Evolutionary conservation across 257 asterid genomes (phyloP).

Genomic region (Gynochthodes officinalis): DNA sequence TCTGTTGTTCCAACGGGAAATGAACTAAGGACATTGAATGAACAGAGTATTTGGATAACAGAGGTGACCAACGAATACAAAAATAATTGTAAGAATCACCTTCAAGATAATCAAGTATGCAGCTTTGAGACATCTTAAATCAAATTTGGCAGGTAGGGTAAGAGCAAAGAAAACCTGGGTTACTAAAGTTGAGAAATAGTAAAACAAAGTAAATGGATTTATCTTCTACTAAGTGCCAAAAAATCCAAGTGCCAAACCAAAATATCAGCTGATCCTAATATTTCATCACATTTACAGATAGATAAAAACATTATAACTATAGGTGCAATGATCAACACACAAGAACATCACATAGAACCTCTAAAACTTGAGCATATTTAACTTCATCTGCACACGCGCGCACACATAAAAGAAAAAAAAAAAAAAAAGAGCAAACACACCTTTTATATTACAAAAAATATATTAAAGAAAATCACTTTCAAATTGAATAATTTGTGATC

Average conservation of each 20-base stretch:
- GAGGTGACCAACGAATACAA: neutral
- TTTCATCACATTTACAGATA: neutral
- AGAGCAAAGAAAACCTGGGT: neutral
- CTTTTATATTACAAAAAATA: neutral
- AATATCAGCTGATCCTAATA: neutral
- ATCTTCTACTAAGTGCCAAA: neutral
- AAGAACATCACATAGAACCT: neutral
- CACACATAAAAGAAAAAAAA: too few relatives aligned
- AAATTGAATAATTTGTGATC: neutral
- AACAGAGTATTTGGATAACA: neutral
- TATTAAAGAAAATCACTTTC: neutral
- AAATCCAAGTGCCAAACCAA: neutral
- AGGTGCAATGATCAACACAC: neutral
- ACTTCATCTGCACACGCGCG: neutral
- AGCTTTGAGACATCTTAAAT: neutral
- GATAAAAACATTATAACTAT: neutral
- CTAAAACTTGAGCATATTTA: neutral
- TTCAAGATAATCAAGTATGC: neutral
- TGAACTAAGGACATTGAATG: slow-evolving; percentile 1
- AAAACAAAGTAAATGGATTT: neutral
- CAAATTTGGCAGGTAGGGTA: neutral
- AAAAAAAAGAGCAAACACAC: neutral
- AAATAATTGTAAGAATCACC: neutral
- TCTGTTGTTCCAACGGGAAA: slow-evolving; percentile 40
- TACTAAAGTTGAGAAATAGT: neutral